Evolutionary conservation across 2,329 filamentous ascomycete genomes (phyloP).

Genomic region (Raffaelea ambrosiae): DNA sequence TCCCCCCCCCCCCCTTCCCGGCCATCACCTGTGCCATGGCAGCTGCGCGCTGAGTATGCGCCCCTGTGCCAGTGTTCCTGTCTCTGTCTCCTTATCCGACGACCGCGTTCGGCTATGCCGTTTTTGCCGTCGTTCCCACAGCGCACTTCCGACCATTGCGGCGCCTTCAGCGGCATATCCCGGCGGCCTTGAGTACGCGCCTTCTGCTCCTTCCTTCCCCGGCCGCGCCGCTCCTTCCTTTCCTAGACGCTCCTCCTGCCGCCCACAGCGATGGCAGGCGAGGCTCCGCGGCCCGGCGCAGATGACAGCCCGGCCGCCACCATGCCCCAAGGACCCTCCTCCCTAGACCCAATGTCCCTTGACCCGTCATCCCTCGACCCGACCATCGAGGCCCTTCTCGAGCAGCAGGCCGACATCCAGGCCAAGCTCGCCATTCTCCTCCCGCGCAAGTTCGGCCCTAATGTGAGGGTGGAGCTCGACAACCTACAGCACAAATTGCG

Average conservation of each 20-base stretch:
- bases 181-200: too few relatives aligned
- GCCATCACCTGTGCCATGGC: too few relatives aligned
- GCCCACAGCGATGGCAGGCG: constrained; percentile 2
- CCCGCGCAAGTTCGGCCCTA: constrained; percentile 36
- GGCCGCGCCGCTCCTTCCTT: too few relatives aligned
- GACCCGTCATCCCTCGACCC: constrained; percentile 31
- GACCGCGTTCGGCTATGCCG: background rate
- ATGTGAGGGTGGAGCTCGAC: constrained; percentile 39
- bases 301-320: constrained; percentile 15
- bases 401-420: constrained; percentile 46
- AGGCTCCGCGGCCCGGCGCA: background rate
- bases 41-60: too few relatives aligned
- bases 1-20: too few relatives aligned
- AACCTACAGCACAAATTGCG: constrained; percentile 49
- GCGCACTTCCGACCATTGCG: too few relatives aligned
- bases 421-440: constrained; percentile 40
- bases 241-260: too few relatives aligned
- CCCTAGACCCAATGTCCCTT: constrained; percentile 24
- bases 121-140: too few relatives aligned
- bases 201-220: too few relatives aligned
- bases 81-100: background rate
- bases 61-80: background rate
- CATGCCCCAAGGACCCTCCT: constrained; percentile 24
- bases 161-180: too few relatives aligned
- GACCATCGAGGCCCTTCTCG: constrained; percentile 35